Percentiles rank a stretch among this genome's conserved stretches.
phyloP scores from a whole-genome alignment of 2,329 filamentous ascomycete species.

The Aspergillus spinulosporus region DNA sequence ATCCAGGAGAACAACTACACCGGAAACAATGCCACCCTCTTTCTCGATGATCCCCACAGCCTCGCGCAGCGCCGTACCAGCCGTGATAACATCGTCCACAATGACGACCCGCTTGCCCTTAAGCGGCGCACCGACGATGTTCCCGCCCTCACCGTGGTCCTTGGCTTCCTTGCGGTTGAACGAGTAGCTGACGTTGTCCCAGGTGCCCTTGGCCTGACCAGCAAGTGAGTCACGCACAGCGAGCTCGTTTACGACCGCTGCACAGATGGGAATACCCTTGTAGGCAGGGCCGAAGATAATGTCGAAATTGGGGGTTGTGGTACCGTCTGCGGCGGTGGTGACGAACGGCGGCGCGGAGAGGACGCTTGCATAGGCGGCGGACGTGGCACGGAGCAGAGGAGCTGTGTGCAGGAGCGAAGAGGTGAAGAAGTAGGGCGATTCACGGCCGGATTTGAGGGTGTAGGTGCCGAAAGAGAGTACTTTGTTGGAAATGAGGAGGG shows the following conservation, averaged over 20 bases:
- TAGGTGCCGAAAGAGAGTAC: conserved; percentile 26
- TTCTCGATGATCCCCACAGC: conserved; percentile 84
- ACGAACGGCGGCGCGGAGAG: conserved; percentile 52
- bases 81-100: conserved; percentile 95
- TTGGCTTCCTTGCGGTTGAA: conserved; percentile 98
- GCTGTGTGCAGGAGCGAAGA: conserved; percentile 86
- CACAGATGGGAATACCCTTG: conserved; percentile 92
- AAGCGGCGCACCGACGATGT: conserved; percentile 80
- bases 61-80: conserved; percentile 89
- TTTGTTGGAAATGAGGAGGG: conserved; percentile 25
- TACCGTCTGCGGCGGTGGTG: conserved; percentile 35
- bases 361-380: conserved; percentile 73
- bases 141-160: conserved; percentile 58
- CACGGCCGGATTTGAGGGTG: conserved; percentile 82
- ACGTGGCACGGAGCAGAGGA: conserved; percentile 73
- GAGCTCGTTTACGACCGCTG: conserved; percentile 75
- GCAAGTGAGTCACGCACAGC: conserved; percentile 59
- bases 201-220: conserved; percentile 52
- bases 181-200: conserved; percentile 72
- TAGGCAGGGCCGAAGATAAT: conserved; percentile 91
- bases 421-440: conserved; percentile 97
- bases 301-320: conserved; percentile 62
- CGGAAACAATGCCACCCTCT: conserved; percentile 80
- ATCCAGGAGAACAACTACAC: conserved; percentile 80
- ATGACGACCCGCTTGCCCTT: conserved; percentile 85